Base-by-base conservation (phyloP, 495 filamentous ascomycete genomes). In the Talaromyces borbonicus region DNA sequence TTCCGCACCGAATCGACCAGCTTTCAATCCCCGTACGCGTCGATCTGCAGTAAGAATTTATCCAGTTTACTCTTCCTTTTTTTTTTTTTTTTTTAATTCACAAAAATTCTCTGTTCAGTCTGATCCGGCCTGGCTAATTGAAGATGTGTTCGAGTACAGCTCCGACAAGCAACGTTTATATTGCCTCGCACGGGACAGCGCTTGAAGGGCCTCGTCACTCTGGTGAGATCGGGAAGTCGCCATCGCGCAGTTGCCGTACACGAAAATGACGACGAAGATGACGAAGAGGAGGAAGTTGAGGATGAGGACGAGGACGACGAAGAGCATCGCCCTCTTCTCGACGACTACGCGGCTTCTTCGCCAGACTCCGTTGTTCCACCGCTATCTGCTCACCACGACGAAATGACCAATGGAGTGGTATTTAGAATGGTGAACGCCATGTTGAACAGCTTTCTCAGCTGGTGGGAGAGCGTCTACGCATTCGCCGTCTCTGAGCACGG, bases 401-500 rank as follows among this genome's bases (percentile, higher is more conserved):
- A n/a, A n/a, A n/a, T n/a, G n/a, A 29, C 29, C 48, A 9, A 8
- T 8, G 14, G 23, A 24, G 6, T n/a, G n/a, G n/a, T n/a, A n/a
- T n/a, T n/a, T n/a, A n/a, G n/a, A n/a, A 37, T 46, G 43, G 36
- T 23, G 26, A 36, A 30, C 42, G 16, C 29, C 5, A 32, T 12
- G 12, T 15, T 20, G 5, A 16, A 27, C 12, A 22, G 18, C 29
- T 19, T 42, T 23, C n/a, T 39, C 30, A 25, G 31, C 31, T 39
- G 19, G n/a, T 26, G 53, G 52, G 42, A 23, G 5, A 49, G 22
- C 40, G 40, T 57, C 43, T 62, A 63, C 40, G 44, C 54, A 14
- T 78, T 77, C 42, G 33, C 65, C 4, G 67, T 54, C 1, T 81
- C 80, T 1, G 73, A 73, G 47, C 77, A 64, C 7, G 87, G 85